Conservation (phyloP, 108 stramenopile species). For the Asterionellopsis glacialis region DNA sequence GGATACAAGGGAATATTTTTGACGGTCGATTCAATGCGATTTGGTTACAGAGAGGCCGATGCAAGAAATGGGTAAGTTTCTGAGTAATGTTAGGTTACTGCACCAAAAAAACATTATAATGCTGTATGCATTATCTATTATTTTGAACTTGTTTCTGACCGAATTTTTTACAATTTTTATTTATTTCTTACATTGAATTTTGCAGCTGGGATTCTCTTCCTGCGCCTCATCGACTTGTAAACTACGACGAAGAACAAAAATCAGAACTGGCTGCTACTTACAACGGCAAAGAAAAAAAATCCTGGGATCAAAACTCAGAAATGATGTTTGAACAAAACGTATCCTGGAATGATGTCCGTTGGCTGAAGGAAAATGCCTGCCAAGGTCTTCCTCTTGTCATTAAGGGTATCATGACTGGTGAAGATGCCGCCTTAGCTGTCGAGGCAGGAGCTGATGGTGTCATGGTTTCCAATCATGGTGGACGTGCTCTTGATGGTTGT, state of each 20-base stretch:
- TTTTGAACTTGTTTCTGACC: neutral
- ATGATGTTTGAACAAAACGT: slow-evolving; percentile 70
- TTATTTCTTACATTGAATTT: slow-evolving; percentile 10
- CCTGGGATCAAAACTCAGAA: slow-evolving; percentile 88
- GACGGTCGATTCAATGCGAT: slow-evolving; percentile 81
- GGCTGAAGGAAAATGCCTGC: slow-evolving; percentile 59
- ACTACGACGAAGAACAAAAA: slow-evolving; percentile 52
- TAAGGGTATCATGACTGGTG: slow-evolving; percentile 92
- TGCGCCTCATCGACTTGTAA: slow-evolving; percentile 62
- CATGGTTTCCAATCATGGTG: slow-evolving; percentile 95
- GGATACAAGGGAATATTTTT: slow-evolving; percentile 72
- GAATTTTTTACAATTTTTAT: neutral
- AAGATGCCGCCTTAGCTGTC: slow-evolving; percentile 85
- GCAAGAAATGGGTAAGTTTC: slow-evolving; percentile 49
- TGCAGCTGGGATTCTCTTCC: slow-evolving; percentile 56
- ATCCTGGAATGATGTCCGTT: slow-evolving; percentile 83
- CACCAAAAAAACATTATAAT: neutral
- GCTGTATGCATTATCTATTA: no score
- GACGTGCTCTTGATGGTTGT: slow-evolving; percentile 85
- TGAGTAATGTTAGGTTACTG: neutral
- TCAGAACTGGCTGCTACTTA: slow-evolving; percentile 40
- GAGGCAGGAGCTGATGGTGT: slow-evolving; percentile 82
- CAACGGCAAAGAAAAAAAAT: slow-evolving; percentile 45
- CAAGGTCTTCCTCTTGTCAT: slow-evolving; percentile 67
- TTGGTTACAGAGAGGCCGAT: slow-evolving; percentile 83